These are phyloP conservation scores for Sclerotinia spermophila DNA, from an alignment of 2,329 filamentous ascomycete species.

Conservation along the genomic window DNA sequence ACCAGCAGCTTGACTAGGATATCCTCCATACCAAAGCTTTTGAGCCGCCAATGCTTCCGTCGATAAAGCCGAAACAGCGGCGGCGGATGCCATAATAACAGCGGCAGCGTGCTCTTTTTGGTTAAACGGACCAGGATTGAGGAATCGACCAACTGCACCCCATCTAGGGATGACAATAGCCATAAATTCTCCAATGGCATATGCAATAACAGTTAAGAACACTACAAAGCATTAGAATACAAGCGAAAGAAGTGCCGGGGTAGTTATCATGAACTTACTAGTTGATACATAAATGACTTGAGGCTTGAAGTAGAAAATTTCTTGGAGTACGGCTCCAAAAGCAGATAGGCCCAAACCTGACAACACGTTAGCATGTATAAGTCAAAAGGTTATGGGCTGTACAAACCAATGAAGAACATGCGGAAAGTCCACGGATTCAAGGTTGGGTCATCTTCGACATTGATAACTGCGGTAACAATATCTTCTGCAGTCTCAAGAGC, in stretches of 20 bases:
- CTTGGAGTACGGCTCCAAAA: conserved; percentile 42
- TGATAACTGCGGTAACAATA: conserved; percentile 20
- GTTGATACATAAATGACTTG: conserved; percentile 44
- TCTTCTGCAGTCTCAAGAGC: conserved; percentile 18
- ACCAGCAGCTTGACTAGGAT: conserved; percentile 40
- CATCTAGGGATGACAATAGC: conserved; percentile 38
- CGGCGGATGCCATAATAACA: conserved; percentile 48
- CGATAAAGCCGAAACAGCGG: conserved; percentile 48
- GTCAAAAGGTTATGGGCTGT: neutral
- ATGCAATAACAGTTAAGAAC: conserved; percentile 45
- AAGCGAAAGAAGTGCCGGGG: neutral
- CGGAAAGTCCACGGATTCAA: conserved; percentile 40
- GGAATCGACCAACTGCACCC: conserved; percentile 43
- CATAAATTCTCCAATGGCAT: conserved; percentile 40
- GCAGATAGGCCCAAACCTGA: conserved; percentile 37
- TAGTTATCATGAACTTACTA: conserved; percentile 22
- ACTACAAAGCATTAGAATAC: conserved; percentile 24
- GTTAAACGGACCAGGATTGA: conserved; percentile 66
- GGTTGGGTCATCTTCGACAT: conserved; percentile 26
- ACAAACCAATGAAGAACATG: conserved; percentile 39
- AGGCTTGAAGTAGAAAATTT: conserved; percentile 48
- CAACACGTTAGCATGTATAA: neutral
- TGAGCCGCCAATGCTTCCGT: conserved; percentile 71
- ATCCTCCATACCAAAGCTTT: conserved; percentile 48
- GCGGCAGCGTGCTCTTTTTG: conserved; percentile 66